Evolutionary conservation across 768 basidiomycete species (phyloP), one percentile per base, ranked within the genome.

Genomic region (Suillus cothurnatus): DNA sequence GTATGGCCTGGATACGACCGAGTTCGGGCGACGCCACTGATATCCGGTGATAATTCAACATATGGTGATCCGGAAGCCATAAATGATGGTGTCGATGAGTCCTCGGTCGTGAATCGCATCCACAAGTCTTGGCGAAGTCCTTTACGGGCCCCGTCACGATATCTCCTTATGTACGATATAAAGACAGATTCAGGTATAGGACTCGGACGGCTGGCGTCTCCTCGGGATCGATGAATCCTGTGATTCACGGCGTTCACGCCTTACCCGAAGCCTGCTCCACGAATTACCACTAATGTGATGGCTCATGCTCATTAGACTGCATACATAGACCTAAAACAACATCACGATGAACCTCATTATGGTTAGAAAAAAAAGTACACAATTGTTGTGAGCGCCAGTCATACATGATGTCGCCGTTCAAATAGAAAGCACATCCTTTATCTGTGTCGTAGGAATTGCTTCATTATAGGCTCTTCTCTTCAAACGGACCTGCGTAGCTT

Each of bases 401-500:
- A 11, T 28, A 11, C 7, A 39, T 19, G 15, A 15, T 12, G 6
- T 31, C 38, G 11, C 7, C 14, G 23, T 59, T 74, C 31, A 72
- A 38, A 36, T 34, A 36, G 38, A 49, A 41, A 79, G 65, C 19
- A 82, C 71, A 62, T 83, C 77, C 62, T 63, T 68, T 31, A 83
- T 68, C 66, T 84, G 88, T 17, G 86, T 88, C 71, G 75, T 80
- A 2, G 88, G 88, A 53, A 84, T 83, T 23, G 88, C 88, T 15
- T 71, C 85, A 8, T 79, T 68, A 70, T 80, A 85, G 12, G 86
- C 86, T 69, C 70, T 81, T 66, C 82, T 78, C 59, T 74, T 72
- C 63, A 87, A 70, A 21, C 88, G 73, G 17, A 81, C 82, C 61
- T 84, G 79, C 8, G 89, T 90, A 63, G 82, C 81, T 71, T 90